Conservation (phyloP, 2,329 filamentous ascomycete genomes). For the Helotiales sp. region DNA sequence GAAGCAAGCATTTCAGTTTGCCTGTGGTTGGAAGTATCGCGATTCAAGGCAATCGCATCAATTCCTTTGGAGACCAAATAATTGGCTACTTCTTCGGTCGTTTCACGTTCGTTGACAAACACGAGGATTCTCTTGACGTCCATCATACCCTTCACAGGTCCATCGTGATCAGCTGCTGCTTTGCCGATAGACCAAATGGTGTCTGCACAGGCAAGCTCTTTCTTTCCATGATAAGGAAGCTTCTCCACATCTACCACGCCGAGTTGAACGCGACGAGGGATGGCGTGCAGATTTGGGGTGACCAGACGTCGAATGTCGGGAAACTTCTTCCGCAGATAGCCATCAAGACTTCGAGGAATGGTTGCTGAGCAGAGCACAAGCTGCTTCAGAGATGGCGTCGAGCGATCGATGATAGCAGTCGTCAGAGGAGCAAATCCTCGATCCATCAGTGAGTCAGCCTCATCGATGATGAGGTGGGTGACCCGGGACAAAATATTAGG, state of each 20-base stretch:
- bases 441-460: slow-evolving; percentile 94
- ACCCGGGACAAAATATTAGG: slow-evolving; percentile 93
- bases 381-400: slow-evolving; percentile 78
- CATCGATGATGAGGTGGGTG: slow-evolving; percentile 84
- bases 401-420: slow-evolving; percentile 77
- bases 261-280: slow-evolving; percentile 90
- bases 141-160: slow-evolving; percentile 52
- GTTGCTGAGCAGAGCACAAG: slow-evolving; percentile 94
- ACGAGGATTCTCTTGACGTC: slow-evolving; percentile 86
- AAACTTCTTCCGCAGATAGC: slow-evolving; percentile 77
- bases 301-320: slow-evolving; percentile 83
- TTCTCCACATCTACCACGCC: slow-evolving; percentile 89
- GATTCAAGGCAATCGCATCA: slow-evolving; percentile 79
- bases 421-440: slow-evolving; percentile 87
- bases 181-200: slow-evolving; percentile 92
- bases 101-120: slow-evolving; percentile 95
- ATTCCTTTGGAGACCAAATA: slow-evolving; percentile 85
- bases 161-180: slow-evolving; percentile 62
- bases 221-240: slow-evolving; percentile 92
- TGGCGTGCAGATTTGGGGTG: slow-evolving; percentile 93
- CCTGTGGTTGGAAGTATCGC: slow-evolving; percentile 78
- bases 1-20: slow-evolving; percentile 74
- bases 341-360: slow-evolving; percentile 87
- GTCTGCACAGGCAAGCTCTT: slow-evolving; percentile 89
- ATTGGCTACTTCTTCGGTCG: slow-evolving; percentile 75